Evolutionary conservation across 1,284 basidiomycete genomes (phyloP).

Genomic region (Ustilago loliicola): DNA sequence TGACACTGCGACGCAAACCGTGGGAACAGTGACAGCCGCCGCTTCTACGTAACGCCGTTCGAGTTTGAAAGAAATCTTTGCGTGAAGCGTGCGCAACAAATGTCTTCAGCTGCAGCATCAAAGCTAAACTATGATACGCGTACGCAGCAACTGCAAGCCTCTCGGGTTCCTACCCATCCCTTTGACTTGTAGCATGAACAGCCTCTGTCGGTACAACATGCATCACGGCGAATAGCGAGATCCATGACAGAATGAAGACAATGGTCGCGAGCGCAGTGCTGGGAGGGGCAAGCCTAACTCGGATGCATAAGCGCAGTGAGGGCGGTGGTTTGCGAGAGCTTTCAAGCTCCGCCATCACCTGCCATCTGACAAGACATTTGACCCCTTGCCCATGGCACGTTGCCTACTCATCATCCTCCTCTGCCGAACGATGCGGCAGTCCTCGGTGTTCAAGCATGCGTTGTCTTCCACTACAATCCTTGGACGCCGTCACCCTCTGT

Average conservation of each 20-base stretch:
- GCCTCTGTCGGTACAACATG: background rate
- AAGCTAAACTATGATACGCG: background rate
- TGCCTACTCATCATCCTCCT: background rate
- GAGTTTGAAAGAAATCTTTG: background rate
- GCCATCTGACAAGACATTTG: conserved; percentile 1
- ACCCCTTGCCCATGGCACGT: conserved; percentile 2
- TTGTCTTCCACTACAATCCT: background rate
- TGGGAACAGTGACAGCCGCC: too few relatives aligned
- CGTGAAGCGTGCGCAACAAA: background rate
- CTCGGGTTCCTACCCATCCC: too few relatives aligned
- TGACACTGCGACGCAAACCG: background rate
- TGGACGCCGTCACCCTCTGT: background rate
- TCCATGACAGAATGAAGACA: background rate
- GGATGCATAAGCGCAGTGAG: background rate
- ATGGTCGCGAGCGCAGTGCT: background rate
- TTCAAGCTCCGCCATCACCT: conserved; percentile 8
- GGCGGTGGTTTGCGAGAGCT: conserved; percentile 1
- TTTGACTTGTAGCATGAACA: background rate
- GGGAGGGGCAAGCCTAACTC: background rate
- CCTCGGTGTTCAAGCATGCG: conserved; percentile 14
- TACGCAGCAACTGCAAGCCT: background rate
- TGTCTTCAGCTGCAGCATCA: background rate
- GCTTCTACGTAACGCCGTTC: too few relatives aligned
- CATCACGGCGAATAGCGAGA: background rate
- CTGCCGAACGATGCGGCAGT: background rate